A percentile compares a stretch with the other conserved stretches of the same genome.
Conservation (phyloP, 2,329 filamentous ascomycete species). For the Blumeria hordei region DNA sequence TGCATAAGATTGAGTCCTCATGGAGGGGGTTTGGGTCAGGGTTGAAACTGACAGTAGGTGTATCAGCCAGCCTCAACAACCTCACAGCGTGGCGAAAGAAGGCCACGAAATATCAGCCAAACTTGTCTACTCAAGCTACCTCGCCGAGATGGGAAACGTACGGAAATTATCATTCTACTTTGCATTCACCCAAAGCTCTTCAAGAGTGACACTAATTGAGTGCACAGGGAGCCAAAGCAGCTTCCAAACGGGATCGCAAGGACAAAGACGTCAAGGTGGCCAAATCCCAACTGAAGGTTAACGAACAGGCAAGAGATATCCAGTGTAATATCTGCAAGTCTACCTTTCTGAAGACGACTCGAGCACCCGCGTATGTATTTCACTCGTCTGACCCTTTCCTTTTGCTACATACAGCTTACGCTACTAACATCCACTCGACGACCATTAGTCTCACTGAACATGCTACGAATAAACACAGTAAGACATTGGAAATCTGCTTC, state of each 20-base stretch:
- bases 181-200: no score
- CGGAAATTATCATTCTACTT: no score
- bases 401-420: not conserved
- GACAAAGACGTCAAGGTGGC: conserved; percentile 33
- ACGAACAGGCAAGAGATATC: conserved; percentile 49
- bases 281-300: conserved; percentile 47
- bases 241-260: conserved; percentile 51
- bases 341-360: conserved; percentile 57
- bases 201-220: not conserved
- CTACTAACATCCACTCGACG: not conserved
- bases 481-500: conserved; percentile 49
- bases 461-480: conserved; percentile 53
- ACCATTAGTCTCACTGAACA: conserved; percentile 37
- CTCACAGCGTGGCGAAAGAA: no score
- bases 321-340: conserved; percentile 56
- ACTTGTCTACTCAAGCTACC: no score
- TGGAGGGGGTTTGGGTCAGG: no score
- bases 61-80: no score
- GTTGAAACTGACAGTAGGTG: no score
- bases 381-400: not conserved
- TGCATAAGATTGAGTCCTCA: no score
- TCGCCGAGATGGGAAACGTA: no score
- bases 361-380: conserved; percentile 37
- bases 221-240: conserved; percentile 35
- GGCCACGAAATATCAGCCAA: no score